These are phyloP conservation scores for Melastoma malabathricum DNA, from an alignment of 345 rosid species.

Conservation along the genomic window DNA sequence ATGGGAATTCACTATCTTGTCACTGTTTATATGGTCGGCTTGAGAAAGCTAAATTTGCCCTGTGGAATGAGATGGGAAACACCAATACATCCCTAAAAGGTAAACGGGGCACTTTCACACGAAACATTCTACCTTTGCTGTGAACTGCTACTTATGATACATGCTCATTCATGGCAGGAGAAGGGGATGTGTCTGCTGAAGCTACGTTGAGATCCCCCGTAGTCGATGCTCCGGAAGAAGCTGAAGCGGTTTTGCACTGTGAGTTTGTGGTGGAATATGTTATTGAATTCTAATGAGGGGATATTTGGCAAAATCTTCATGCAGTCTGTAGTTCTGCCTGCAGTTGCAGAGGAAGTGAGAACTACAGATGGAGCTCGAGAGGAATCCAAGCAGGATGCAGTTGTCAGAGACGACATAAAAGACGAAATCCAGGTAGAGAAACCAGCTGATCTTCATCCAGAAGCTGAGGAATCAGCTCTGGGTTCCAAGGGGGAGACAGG, in stretches of 20 bases:
- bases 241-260: too few relatives aligned
- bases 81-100: constrained; percentile 40
- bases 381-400: background rate
- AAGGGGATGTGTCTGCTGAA: too few relatives aligned
- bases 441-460: background rate
- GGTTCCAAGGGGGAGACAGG: too few relatives aligned
- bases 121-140: background rate
- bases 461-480: background rate
- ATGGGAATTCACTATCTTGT: constrained; percentile 5
- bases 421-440: background rate
- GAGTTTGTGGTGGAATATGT: too few relatives aligned
- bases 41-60: constrained; percentile 13
- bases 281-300: too few relatives aligned
- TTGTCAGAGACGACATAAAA: background rate
- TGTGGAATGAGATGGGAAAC: constrained; percentile 63
- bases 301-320: too few relatives aligned
- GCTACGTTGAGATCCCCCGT: too few relatives aligned
- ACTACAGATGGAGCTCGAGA: background rate
- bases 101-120: background rate
- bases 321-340: too few relatives aligned
- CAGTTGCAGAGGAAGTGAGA: background rate
- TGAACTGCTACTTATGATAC: too few relatives aligned
- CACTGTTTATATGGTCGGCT: constrained; percentile 30
- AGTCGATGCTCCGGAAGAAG: too few relatives aligned
- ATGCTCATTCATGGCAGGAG: too few relatives aligned